Base-by-base conservation (phyloP, 2,329 filamentous ascomycete species). In the Trichoderma brevicompactum region DNA sequence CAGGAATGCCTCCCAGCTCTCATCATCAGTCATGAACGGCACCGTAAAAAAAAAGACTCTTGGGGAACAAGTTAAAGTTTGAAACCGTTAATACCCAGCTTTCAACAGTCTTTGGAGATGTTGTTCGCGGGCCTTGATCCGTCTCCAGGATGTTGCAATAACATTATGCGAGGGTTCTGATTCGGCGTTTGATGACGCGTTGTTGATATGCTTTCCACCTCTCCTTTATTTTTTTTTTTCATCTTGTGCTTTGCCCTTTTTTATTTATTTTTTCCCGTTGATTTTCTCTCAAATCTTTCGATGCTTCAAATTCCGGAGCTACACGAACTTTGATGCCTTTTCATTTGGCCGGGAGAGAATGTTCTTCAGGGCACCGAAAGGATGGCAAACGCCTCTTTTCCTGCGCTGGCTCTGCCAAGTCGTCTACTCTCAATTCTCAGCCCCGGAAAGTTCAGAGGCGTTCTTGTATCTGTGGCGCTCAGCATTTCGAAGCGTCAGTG, bases 1-100 rank as follows among this genome's bases (percentile, higher is more conserved):
- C 86, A 69, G 88, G 91, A 72, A 92, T 95, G 85, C 89, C 91
- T 65, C 90, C 92, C 73, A 92, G 92, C 80, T 89, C 91, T 73
- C 90, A 91, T 70, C 91, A 94, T 78, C 90, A 92, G 79, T 89
- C 90, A 79, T 92, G 82, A 81, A 73, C 66, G 70, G 69, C 63
- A 41, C 5, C 19, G 4, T 41, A 28, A 60, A 49, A 48, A 38
- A 36, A 40, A 53, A 28, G 34, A 49, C 36, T 60, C 62, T 54
- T 36, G 68, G 50, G 52, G 43, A 50, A n/a, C 41, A 54, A 66
- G 60, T 28, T 23, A 17, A 66, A 65, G 67, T 71, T 71, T 70
- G 71, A 50, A 62, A 75, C 77, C 77, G 78, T 79, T 82, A 81
- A 87, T 87, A 86, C 84, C 84, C 83, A 81, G 79, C 82, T 82